Evolutionary conservation across 2,329 filamentous ascomycete species (phyloP).

Genomic region (Acrocalymma vagum): DNA sequence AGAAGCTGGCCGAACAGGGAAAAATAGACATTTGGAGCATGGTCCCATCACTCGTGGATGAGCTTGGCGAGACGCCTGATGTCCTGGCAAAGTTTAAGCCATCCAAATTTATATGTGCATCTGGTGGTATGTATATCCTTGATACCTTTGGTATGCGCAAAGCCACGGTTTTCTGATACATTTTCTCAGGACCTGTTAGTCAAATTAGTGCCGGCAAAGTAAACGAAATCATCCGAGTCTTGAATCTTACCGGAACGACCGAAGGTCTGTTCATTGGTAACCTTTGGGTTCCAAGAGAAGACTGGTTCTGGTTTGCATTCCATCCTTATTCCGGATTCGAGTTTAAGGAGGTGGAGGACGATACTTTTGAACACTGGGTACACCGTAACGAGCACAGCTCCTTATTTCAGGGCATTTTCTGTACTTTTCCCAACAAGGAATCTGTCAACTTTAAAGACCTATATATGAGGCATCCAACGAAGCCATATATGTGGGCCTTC

Average conservation of each 20-base stretch:
- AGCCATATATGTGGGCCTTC: constrained; percentile 26
- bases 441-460: constrained; percentile 29
- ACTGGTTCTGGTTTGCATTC: constrained; percentile 36
- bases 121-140: constrained; percentile 29
- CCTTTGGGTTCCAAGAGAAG: constrained; percentile 16
- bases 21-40: constrained; percentile 40
- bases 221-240: constrained; percentile 22
- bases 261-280: constrained; percentile 32
- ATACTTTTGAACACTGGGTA: constrained; percentile 47
- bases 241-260: constrained; percentile 30
- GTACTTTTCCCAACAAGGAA: constrained; percentile 25
- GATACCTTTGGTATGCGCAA: constrained; percentile 1
- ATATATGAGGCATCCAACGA: constrained; percentile 24
- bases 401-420: constrained; percentile 30
- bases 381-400: constrained; percentile 36
- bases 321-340: constrained; percentile 28
- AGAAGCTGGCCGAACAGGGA: constrained; percentile 40
- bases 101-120: constrained; percentile 41
- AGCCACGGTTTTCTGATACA: background rate
- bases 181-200: constrained; percentile 28
- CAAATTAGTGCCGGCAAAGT: constrained; percentile 24
- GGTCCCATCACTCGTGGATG: constrained; percentile 33
- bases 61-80: constrained; percentile 27
- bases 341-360: constrained; percentile 30
- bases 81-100: constrained; percentile 26